phyloP scores from a whole-genome alignment of 73 alveolate genomes.

The Symbiodinium pilosum region DNA sequence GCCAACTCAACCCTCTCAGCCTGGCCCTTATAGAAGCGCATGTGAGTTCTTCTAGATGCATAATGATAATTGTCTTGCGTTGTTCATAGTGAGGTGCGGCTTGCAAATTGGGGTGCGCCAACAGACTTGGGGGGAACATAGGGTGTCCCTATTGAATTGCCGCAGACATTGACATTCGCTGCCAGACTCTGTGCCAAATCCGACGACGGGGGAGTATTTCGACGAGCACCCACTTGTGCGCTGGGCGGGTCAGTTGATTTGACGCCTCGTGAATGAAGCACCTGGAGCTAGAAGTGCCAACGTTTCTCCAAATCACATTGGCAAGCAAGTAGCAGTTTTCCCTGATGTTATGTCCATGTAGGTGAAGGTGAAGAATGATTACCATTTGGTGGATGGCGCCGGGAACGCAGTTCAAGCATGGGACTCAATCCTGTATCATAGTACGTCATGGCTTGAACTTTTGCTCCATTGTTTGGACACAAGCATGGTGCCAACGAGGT shows the following conservation, averaged over 20 bases:
- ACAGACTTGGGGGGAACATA: background rate
- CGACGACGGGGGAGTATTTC: conserved; percentile 4
- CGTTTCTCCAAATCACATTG: too few species aligned
- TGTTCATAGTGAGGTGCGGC: background rate
- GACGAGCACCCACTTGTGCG: background rate
- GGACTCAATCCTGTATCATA: too few species aligned
- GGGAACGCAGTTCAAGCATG: background rate
- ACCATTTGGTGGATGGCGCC: background rate
- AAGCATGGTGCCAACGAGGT: too few species aligned
- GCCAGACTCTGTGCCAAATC: background rate
- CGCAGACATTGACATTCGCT: background rate
- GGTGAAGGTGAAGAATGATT: background rate
- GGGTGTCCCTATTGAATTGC: background rate
- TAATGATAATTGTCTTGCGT: too few species aligned
- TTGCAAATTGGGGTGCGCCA: background rate
- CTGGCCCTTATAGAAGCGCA: too few species aligned
- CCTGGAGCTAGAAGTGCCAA: background rate
- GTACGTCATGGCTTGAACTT: too few species aligned
- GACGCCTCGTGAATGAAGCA: background rate
- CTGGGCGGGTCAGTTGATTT: background rate
- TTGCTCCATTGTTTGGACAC: too few species aligned
- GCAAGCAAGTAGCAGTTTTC: too few species aligned
- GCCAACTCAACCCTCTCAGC: background rate
- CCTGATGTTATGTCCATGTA: too few species aligned
- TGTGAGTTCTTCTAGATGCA: too few species aligned